phyloP scores from a whole-genome alignment of 2,329 filamentous ascomycete species.

The Microdochium nivale region DNA sequence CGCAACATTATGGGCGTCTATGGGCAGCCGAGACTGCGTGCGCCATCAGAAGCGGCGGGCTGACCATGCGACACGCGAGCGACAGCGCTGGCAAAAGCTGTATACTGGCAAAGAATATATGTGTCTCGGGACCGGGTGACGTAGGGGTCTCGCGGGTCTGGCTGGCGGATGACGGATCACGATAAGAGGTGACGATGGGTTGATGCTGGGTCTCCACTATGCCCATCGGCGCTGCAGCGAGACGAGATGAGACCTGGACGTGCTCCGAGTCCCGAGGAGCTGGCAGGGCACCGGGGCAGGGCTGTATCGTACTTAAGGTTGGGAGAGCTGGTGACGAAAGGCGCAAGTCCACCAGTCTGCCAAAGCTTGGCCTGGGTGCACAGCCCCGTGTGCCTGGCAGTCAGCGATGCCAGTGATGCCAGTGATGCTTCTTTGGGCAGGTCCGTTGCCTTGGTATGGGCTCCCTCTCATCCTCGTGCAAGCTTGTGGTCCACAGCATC shows the following conservation, averaged over 20 bases:
- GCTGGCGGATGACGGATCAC: too few species aligned
- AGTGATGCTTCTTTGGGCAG: neutral
- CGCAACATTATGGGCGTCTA: conserved; percentile 3
- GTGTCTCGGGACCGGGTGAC: too few species aligned
- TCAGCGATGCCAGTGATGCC: neutral
- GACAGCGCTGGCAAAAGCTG: neutral
- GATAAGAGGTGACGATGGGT: too few species aligned
- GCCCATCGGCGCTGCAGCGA: too few species aligned
- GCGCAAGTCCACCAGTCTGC: neutral
- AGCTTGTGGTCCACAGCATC: too few species aligned
- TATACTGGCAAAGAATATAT: too few species aligned
- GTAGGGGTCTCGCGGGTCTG: too few species aligned
- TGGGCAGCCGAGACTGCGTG: neutral
- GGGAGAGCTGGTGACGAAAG: neutral
- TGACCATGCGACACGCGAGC: neutral
- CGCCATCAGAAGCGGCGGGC: neutral
- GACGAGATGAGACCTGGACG: too few species aligned
- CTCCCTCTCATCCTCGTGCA: too few species aligned
- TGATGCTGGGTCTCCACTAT: too few species aligned
- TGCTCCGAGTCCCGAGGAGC: too few species aligned
- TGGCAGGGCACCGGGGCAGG: too few species aligned
- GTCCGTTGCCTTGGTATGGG: conserved; percentile 4
- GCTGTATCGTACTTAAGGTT: neutral
- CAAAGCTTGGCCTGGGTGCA: neutral
- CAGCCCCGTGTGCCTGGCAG: neutral